phyloP scores from a whole-genome alignment of 2,329 filamentous ascomycete species.

The Cladobotryum protrusum region DNA sequence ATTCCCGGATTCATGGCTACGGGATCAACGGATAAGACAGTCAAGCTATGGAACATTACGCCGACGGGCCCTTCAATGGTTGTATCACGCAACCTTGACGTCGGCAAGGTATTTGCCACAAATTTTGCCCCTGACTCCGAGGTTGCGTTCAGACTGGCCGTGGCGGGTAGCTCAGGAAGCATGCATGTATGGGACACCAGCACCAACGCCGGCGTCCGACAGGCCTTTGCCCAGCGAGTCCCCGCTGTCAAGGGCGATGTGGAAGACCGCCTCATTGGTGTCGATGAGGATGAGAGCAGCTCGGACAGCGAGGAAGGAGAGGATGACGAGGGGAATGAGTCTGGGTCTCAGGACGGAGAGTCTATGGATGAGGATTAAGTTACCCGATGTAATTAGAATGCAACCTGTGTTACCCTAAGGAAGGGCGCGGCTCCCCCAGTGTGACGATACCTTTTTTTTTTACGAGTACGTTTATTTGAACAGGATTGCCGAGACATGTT shows the following conservation, averaged over 20 bases:
- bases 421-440: slow-evolving; percentile 1
- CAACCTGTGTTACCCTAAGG: background rate
- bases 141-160: slow-evolving; percentile 85
- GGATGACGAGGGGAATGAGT: slow-evolving; percentile 38
- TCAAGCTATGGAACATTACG: slow-evolving; percentile 94
- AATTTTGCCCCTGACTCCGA: slow-evolving; percentile 84
- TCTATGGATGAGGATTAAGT: slow-evolving; percentile 22
- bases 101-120: slow-evolving; percentile 90
- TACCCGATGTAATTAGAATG: background rate
- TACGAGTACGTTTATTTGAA: too few relatives aligned
- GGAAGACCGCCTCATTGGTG: slow-evolving; percentile 70
- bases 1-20: slow-evolving; percentile 93
- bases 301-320: slow-evolving; percentile 54
- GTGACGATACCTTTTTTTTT: too few relatives aligned
- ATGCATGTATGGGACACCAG: slow-evolving; percentile 95
- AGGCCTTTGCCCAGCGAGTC: slow-evolving; percentile 67
- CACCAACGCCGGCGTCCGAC: slow-evolving; percentile 81
- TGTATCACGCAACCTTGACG: slow-evolving; percentile 82
- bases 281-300: slow-evolving; percentile 63
- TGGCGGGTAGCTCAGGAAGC: slow-evolving; percentile 88
- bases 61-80: slow-evolving; percentile 80
- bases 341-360: slow-evolving; percentile 11
- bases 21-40: slow-evolving; percentile 86
- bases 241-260: slow-evolving; percentile 52
- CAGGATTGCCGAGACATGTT: too few relatives aligned